These are phyloP conservation scores for Musa acuminata DNA, from an alignment of 176 grass and related monocot species.

Conservation along the genomic window DNA sequence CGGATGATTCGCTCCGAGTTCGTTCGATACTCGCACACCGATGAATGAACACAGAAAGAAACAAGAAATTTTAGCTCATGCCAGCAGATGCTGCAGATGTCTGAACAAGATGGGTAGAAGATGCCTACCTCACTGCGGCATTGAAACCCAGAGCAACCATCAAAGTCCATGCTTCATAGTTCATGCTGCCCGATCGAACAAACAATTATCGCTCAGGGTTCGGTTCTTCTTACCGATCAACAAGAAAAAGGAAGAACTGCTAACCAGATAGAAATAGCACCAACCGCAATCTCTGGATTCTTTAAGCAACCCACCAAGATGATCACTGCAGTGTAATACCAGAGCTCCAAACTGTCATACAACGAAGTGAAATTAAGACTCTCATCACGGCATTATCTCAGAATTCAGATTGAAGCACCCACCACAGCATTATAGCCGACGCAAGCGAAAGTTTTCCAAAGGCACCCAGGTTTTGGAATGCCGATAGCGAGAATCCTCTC, in stretches of 20 bases:
- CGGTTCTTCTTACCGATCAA: not conserved
- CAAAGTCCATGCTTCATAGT: conserved; percentile 6
- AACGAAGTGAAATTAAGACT: not conserved
- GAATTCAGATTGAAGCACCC: not conserved
- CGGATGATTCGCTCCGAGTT: conserved; percentile 4
- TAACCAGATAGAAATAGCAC: conserved; percentile 16
- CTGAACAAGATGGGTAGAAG: not conserved
- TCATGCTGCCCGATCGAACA: conserved; percentile 2
- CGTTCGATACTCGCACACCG: conserved; percentile 8
- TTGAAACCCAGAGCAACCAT: conserved; percentile 17
- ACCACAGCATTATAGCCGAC: conserved; percentile 15
- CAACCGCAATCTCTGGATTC: conserved; percentile 9
- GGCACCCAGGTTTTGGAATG: conserved; percentile 11
- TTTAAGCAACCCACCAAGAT: conserved; percentile 15
- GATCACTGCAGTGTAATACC: conserved; percentile 21
- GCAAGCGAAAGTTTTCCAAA: conserved; percentile 17
- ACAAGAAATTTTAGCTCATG: not conserved
- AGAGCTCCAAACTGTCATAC: conserved; percentile 15
- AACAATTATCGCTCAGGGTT: not conserved
- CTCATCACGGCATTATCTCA: not conserved
- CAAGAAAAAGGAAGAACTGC: not conserved
- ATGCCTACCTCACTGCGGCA: not conserved
- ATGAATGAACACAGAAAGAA: not conserved
- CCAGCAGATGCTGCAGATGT: not conserved
- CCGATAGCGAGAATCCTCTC: conserved; percentile 9